Evolutionary conservation across 2,329 filamentous ascomycete genomes (phyloP), one percentile per base, ranked within the genome.

Genomic region (Claviceps cyperi): DNA sequence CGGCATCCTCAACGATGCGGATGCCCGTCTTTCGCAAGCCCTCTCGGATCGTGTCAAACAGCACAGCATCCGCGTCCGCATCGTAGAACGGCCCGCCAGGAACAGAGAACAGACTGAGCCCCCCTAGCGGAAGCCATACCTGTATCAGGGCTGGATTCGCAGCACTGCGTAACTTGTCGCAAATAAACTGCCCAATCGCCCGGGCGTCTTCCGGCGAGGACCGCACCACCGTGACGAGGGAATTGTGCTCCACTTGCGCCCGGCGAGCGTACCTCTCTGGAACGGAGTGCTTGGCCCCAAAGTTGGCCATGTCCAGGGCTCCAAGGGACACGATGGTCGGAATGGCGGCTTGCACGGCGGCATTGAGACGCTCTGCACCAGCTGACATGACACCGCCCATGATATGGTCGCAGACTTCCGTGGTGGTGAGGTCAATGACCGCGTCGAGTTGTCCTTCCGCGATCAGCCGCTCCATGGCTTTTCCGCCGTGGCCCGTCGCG

Each of bases 361-460:
- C 77, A 21, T 74, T 71, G 1, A 87, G 67, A 21, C 83, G 69
- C 5, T 66, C 58, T 1, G 70, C 65, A 0, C 78, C 80, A 0
- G 81, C 81, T 32, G 71, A 74, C 66, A 86, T 74, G 3, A 78
- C 71, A 0, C 83, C 82, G 0, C 80, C 83, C 15, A 76, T 74
- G 1, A 84, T 54, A 45, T 78, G 66, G 57, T 86, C 83, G 43
- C 76, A 77, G 17, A 84, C 71, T 58, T 87, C 83, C 0, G 81
- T 84, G 0, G 82, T 86, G 0, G 83, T 86, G n/a, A 86, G 63
- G 58, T 87, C 83, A 3, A 86, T 64, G 0, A 86, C 73, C 0
- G 77, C 83, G 57, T 84, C 79, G 1, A 87, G 66, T n/a, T 68
- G 64, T 0, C 69, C 70, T 55, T 81, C 76, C 0, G 60, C 58